phyloP scores from a whole-genome alignment of 345 rosid species.

The Citrus cavaleriei region DNA sequence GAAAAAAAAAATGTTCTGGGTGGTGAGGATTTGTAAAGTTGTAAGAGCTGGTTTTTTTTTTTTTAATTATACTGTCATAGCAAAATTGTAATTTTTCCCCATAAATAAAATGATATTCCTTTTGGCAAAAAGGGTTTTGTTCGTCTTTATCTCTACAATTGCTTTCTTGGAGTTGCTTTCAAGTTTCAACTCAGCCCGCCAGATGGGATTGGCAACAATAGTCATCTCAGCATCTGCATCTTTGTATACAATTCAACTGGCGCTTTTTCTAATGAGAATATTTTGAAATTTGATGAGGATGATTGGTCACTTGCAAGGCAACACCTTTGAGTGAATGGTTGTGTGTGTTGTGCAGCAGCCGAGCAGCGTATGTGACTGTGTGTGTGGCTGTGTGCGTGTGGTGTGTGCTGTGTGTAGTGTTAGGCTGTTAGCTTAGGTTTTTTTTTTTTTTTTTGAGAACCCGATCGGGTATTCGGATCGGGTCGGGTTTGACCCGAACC shows the following conservation, averaged over 20 bases:
- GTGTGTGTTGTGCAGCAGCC: too few species aligned
- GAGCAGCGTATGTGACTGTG: too few species aligned
- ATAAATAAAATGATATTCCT: constrained; percentile 31
- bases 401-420: too few species aligned
- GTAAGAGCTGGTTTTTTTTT: constrained; percentile 37
- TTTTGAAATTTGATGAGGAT: background rate
- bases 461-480: too few species aligned
- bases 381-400: too few species aligned
- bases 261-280: background rate
- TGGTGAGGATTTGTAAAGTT: constrained; percentile 39
- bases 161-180: background rate
- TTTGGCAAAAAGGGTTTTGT: constrained; percentile 11
- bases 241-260: constrained; percentile 11
- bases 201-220: background rate
- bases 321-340: background rate
- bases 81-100: constrained; percentile 29
- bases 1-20: constrained; percentile 11
- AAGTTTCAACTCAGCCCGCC: background rate
- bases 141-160: constrained; percentile 1
- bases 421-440: too few species aligned
- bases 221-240: constrained; percentile 19
- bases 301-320: constrained; percentile 8
- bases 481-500: too few species aligned
- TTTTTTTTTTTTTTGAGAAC: too few species aligned
- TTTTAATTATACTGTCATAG: constrained; percentile 24